These are phyloP conservation scores for Sclerotinia borealis DNA, from an alignment of 2,329 filamentous ascomycete species.

Conservation along the genomic window DNA sequence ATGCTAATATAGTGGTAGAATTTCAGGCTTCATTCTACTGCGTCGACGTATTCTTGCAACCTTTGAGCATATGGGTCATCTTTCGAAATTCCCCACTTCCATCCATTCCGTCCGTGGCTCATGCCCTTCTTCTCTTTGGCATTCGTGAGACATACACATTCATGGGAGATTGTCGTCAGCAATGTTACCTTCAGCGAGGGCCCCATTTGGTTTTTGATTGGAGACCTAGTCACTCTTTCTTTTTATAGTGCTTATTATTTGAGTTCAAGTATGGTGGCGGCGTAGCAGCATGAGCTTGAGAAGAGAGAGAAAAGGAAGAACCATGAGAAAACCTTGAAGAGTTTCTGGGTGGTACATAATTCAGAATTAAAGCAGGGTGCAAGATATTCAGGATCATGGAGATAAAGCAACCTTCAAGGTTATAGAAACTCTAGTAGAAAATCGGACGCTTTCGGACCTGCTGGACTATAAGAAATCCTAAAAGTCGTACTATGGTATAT, in stretches of 20 bases:
- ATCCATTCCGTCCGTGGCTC: background rate
- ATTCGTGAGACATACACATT: background rate
- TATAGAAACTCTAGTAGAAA: no score
- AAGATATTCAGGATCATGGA: no score
- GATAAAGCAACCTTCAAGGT: background rate
- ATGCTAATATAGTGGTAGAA: background rate
- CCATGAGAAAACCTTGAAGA: no score
- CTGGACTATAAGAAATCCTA: background rate
- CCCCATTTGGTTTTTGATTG: background rate
- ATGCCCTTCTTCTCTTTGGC: background rate
- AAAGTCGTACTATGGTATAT: background rate
- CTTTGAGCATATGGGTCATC: background rate
- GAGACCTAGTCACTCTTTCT: no score
- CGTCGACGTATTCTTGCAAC: background rate
- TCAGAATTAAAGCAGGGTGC: no score
- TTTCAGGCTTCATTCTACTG: background rate
- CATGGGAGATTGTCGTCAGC: background rate
- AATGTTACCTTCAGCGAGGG: background rate
- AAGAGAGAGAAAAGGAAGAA: no score
- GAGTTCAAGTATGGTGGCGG: no score
- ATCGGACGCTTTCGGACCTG: background rate
- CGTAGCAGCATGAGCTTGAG: no score
- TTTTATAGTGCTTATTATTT: no score
- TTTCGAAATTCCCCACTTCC: background rate
- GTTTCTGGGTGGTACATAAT: no score